Evolutionary conservation across 371 early-diverging fungal species (phyloP).

Genomic region (Mucor indicus): DNA sequence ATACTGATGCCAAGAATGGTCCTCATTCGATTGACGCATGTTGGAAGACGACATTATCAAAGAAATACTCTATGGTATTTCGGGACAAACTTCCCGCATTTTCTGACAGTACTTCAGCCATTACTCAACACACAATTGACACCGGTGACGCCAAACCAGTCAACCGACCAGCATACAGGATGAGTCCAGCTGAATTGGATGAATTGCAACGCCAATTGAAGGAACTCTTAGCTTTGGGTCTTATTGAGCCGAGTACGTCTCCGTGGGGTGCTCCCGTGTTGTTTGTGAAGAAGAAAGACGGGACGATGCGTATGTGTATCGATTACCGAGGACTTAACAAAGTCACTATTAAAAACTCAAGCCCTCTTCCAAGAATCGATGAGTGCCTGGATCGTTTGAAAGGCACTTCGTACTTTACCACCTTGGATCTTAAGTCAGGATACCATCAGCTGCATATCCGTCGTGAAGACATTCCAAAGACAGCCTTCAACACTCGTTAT

Average conservation of each 20-base stretch:
- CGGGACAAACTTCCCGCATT: not conserved
- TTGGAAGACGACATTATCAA: too few relatives aligned
- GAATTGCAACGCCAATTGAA: not conserved
- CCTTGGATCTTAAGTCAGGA: constrained; percentile 3
- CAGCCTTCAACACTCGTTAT: constrained; percentile 11
- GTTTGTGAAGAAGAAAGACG: constrained; percentile 38
- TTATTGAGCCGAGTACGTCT: constrained; percentile 15
- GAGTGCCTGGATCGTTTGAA: constrained; percentile 29
- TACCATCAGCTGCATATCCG: not conserved
- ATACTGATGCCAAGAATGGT: too few relatives aligned
- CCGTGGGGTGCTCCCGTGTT: constrained; percentile 36
- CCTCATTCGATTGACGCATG: too few relatives aligned
- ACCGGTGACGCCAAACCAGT: not conserved
- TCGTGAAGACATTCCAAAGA: not conserved
- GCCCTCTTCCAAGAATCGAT: constrained; percentile 46
- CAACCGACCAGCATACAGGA: constrained; percentile 8
- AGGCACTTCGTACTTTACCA: constrained; percentile 23
- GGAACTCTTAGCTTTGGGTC: constrained; percentile 6
- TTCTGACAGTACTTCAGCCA: not conserved
- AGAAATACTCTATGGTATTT: not conserved
- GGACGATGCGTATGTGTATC: constrained; percentile 34
- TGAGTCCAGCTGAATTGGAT: constrained; percentile 13
- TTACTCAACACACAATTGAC: not conserved
- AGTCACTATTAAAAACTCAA: constrained; percentile 34
- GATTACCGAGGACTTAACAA: constrained; percentile 42